These are phyloP conservation scores for Magnolia changhungtana DNA, from an alignment of 164 flowering plant species.

Conservation along the genomic window DNA sequence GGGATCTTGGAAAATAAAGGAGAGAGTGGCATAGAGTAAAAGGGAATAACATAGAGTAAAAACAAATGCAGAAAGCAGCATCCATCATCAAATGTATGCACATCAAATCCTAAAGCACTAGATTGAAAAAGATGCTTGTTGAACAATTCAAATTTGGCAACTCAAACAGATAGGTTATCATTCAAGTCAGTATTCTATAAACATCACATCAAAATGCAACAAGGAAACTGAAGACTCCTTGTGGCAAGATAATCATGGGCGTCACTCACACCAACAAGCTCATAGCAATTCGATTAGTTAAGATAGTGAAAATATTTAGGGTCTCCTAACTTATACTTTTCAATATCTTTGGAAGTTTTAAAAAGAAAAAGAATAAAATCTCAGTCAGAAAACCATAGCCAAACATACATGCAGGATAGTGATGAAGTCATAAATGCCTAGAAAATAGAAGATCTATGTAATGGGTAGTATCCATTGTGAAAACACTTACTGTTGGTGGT, in stretches of 20 bases:
- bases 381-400: background rate
- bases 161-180: background rate
- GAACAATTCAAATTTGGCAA: background rate
- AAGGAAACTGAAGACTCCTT: slow-evolving; percentile 17
- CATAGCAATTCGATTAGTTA: slow-evolving; percentile 83
- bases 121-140: background rate
- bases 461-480: background rate
- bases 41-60: slow-evolving; percentile 11
- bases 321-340: slow-evolving; percentile 75
- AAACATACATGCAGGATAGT: background rate
- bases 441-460: background rate
- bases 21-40: slow-evolving; percentile 20
- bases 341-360: slow-evolving; percentile 42
- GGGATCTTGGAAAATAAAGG: too few relatives aligned
- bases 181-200: background rate
- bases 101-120: background rate
- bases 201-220: background rate
- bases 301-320: slow-evolving; percentile 85
- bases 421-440: background rate
- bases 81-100: background rate
- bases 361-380: background rate
- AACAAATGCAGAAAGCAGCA: background rate
- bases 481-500: slow-evolving; percentile 54
- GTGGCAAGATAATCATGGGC: slow-evolving; percentile 72
- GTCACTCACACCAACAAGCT: slow-evolving; percentile 65